These are phyloP conservation scores for Candida pseudoviswanathii DNA, from an alignment of 1,139 yeast genomes.

Conservation along the genomic window DNA sequence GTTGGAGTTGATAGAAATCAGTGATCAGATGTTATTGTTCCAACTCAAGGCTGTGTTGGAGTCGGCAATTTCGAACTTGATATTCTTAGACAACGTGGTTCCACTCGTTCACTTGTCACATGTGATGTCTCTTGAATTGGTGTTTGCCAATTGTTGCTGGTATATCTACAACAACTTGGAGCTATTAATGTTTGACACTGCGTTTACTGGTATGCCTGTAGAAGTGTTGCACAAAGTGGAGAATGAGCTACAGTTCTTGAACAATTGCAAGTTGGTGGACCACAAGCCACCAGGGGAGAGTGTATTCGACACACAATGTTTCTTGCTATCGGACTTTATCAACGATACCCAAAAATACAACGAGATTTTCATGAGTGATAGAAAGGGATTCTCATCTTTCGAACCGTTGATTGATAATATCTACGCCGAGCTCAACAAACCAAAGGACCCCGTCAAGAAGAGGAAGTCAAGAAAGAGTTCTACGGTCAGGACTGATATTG, in stretches of 20 bases:
- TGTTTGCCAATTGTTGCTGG: constrained; percentile 66
- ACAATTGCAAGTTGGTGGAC: constrained; percentile 18
- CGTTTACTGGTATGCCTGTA: constrained; percentile 30
- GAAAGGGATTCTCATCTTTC: constrained; percentile 41
- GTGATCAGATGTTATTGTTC: constrained; percentile 66
- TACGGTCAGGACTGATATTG: constrained; percentile 22
- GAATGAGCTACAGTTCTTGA: constrained; percentile 21
- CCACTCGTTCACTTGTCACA: constrained; percentile 30
- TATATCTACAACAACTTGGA: constrained; percentile 70
- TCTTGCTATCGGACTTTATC: constrained; percentile 33
- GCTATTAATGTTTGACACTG: constrained; percentile 55
- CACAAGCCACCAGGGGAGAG: not conserved
- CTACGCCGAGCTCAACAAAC: constrained; percentile 19
- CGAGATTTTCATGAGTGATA: constrained; percentile 50
- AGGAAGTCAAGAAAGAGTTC: constrained; percentile 35
- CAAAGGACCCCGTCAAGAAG: constrained; percentile 19
- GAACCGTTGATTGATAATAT: constrained; percentile 52
- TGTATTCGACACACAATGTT: not conserved
- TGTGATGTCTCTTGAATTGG: constrained; percentile 19
- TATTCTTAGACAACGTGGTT: constrained; percentile 61
- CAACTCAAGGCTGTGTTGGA: constrained; percentile 66
- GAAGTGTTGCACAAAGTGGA: constrained; percentile 34
- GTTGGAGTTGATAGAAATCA: constrained; percentile 59
- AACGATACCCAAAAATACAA: constrained; percentile 29
- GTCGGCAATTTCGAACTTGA: constrained; percentile 58